phyloP scores from a whole-genome alignment of 768 basidiomycete species.

The Lactarius sanguifluus region DNA sequence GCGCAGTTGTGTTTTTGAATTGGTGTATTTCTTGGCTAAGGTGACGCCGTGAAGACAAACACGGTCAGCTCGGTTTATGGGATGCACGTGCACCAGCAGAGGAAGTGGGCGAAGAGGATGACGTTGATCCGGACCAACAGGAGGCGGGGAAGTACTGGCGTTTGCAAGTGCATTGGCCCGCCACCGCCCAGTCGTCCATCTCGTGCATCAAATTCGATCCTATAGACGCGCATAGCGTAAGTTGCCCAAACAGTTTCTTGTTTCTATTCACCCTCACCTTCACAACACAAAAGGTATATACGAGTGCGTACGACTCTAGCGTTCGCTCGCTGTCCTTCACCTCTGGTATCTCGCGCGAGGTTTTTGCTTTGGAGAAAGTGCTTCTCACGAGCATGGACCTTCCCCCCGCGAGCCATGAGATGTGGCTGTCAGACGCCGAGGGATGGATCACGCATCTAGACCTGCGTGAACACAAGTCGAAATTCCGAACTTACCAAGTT shows the following conservation, averaged over 20 bases:
- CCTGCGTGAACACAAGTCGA: slow-evolving; percentile 57
- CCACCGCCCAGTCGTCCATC: slow-evolving; percentile 74
- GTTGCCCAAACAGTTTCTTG: slow-evolving; percentile 26
- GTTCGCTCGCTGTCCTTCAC: slow-evolving; percentile 71
- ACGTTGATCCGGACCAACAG: slow-evolving; percentile 41
- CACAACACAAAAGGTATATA: slow-evolving; percentile 56
- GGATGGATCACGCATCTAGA: slow-evolving; percentile 79
- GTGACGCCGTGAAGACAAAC: slow-evolving; percentile 56
- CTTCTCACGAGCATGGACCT: slow-evolving; percentile 75
- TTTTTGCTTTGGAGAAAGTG: slow-evolving; percentile 59
- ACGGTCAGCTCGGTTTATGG: slow-evolving; percentile 84
- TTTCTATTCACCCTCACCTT: slow-evolving; percentile 6
- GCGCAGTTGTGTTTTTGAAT: slow-evolving; percentile 5
- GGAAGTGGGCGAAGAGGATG: slow-evolving; percentile 67
- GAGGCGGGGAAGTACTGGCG: slow-evolving; percentile 80
- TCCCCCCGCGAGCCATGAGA: slow-evolving; percentile 64
- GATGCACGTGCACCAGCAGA: slow-evolving; percentile 72
- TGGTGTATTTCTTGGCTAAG: slow-evolving; percentile 2
- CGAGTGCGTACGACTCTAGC: slow-evolving; percentile 80
- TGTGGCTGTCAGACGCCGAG: slow-evolving; percentile 78
- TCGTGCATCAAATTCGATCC: slow-evolving; percentile 79
- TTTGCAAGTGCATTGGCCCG: slow-evolving; percentile 82
- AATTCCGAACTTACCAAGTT: slow-evolving; percentile 59
- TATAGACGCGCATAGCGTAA: slow-evolving; percentile 67
- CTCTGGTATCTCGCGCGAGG: slow-evolving; percentile 67